Evolutionary conservation across 148 eudicot species (phyloP), one percentile per base, ranked within the genome.

Genomic region (Chenopodium suecicum): DNA sequence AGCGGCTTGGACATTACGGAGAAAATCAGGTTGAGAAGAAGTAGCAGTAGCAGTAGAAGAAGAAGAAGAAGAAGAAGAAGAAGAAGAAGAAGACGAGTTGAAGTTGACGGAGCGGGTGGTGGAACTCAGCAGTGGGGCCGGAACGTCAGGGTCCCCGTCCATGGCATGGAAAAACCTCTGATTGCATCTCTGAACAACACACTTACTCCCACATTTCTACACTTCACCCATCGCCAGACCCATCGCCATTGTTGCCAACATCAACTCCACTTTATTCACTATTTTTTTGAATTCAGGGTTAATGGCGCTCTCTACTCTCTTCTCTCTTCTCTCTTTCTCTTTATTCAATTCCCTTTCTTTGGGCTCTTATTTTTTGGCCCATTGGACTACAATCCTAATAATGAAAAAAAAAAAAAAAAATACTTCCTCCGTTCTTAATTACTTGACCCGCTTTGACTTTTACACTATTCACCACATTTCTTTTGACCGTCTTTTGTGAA

Each of bases 1-100:
- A 81, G 95, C 95, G 17, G 97, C 98, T 83, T 91, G 93, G 79
- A 94, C 89, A 87, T 88, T 62, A 41, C 97, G 95, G 81, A 92
- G 85, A 75, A 94, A 84, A 67, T 85, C 91, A 47, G 92, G 92
- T 2, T 91, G 84, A 4, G 66, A 62, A 4, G 66, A 6, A 1
- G 88, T 84, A 13, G 86, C 75, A 9, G 91, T 75, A 9, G 91
- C 72, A 19, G 93, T 85, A 7, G 92, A 84, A 3, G 90, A 81
- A 48, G 81, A 62, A 22, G 65, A 62, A 6, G 86, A 78, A 20
- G 93, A 62, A 22, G 65, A 62, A 6, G 86, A 78, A 20, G 93
- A 86, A 7, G 92, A 85, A 7, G 90, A 81, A 48, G 81, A 87
- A 0, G 89, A 84, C 69, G 86, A 88, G 62, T 85, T 87, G 17